Evolutionary conservation across 139 green algal genomes (phyloP), one percentile per base, ranked within the genome.

Genomic region (Klebsormidium nitens): DNA sequence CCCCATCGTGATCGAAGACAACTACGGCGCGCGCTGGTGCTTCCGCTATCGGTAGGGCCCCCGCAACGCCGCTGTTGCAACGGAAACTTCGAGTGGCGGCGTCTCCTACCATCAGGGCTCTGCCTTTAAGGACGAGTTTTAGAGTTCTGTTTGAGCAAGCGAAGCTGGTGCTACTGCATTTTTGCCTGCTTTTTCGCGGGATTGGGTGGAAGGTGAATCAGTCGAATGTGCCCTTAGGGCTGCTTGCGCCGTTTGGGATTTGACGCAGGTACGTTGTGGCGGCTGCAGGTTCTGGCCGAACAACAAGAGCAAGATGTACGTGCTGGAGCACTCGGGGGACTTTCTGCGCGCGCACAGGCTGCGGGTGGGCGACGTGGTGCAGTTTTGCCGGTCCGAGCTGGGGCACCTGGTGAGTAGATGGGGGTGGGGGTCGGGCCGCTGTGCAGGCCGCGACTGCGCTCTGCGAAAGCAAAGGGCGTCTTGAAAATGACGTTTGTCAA

Each of bases 231-330:
- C n/a, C n/a, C n/a, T n/a, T n/a, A n/a, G n/a, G n/a, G n/a, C n/a
- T n/a, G n/a, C n/a, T n/a, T n/a, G n/a, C n/a, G n/a, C 14, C 14
- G 42, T 49, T 49, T 14, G 8, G 55, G 17, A 62, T 35, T 36
- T 35, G 55, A 62, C 11, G 17, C 11, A 62, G 55, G 8, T 36
- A 36, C 8, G 6, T 40, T 36, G 55, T 36, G 8, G 8, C 11
- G 55, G 8, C 11, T 35, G n/a, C 66, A 74, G 66, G 49, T 74
- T 52, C 31, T 74, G 66, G 66, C 66, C 66, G 29, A 74, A 74
- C 50, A 74, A 74, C 29, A 32, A 36, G 49, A 74, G 66, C 49
- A 59, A 36, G n/a, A 74, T 74, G 66, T 74, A 74, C 31, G 66
- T 74, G n/a, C 49, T 74, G 19, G 66, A 74, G 34, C 66, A 74